These are phyloP conservation scores for Wickerhamiella lipophila DNA, from an alignment of 805 yeast genomes.

Conservation along the genomic window DNA sequence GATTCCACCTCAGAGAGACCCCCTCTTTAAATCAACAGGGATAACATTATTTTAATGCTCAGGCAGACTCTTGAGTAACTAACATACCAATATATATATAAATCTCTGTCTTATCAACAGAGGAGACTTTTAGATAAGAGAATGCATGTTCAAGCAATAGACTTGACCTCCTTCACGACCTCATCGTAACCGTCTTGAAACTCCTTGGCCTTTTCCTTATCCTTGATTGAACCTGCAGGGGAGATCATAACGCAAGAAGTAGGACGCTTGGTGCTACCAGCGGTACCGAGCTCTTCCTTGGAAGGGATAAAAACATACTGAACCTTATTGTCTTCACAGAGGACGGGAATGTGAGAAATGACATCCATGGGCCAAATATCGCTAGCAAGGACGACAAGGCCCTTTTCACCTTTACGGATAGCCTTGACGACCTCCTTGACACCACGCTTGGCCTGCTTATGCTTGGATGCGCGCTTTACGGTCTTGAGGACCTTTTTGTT, in stretches of 20 bases:
- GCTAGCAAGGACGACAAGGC: slow-evolving; percentile 91
- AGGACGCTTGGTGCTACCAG: slow-evolving; percentile 98
- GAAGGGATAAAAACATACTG: slow-evolving; percentile 93
- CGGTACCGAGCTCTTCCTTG: slow-evolving; percentile 95
- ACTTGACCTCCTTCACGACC: slow-evolving; percentile 73
- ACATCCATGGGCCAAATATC: slow-evolving; percentile 97
- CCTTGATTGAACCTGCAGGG: slow-evolving; percentile 78
- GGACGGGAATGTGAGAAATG: slow-evolving; percentile 90
- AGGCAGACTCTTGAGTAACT: no score
- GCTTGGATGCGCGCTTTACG: slow-evolving; percentile 94
- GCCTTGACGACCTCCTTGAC: slow-evolving; percentile 98
- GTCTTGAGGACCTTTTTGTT: slow-evolving; percentile 92
- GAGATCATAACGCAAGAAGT: slow-evolving; percentile 95
- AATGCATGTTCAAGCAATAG: slow-evolving; percentile 6
- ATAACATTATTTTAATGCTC: no score
- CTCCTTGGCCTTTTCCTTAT: slow-evolving; percentile 59
- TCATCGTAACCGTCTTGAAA: slow-evolving; percentile 90
- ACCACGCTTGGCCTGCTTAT: slow-evolving; percentile 96
- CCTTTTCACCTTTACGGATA: slow-evolving; percentile 94
- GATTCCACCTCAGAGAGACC: no score
- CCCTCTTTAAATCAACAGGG: no score
- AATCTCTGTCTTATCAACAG: no score
- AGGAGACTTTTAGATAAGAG: no score
- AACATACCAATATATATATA: no score
- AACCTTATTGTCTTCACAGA: slow-evolving; percentile 87